phyloP scores from a whole-genome alignment of 805 yeast genomes.

The Wickerhamiella domercqiae region DNA sequence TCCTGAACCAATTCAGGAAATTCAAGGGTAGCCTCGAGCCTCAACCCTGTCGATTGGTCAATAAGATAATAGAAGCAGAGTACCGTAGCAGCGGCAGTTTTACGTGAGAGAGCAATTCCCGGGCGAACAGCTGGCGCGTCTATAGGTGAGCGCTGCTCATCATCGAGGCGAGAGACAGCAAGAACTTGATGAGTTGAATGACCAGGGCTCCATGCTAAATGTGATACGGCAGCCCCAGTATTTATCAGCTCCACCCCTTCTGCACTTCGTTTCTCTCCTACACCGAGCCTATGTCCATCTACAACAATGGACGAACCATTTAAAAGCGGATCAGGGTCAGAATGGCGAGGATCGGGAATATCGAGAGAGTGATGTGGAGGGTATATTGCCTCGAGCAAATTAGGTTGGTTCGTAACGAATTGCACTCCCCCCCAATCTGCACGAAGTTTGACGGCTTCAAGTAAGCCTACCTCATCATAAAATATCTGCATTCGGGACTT shows the following conservation, averaged over 20 bases:
- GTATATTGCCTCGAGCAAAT: neutral
- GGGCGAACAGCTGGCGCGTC: constrained; percentile 1
- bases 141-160: neutral
- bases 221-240: constrained; percentile 38
- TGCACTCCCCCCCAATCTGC: constrained; percentile 35
- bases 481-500: constrained; percentile 30
- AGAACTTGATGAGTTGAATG: constrained; percentile 27
- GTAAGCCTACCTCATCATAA: constrained; percentile 32
- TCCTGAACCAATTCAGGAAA: constrained; percentile 20
- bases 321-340: too few relatives aligned
- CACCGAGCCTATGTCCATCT: neutral
- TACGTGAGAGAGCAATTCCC: neutral
- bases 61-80: constrained; percentile 1
- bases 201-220: constrained; percentile 35
- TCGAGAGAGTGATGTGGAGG: neutral
- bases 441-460: constrained; percentile 31
- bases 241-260: constrained; percentile 31
- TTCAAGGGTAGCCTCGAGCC: constrained; percentile 14
- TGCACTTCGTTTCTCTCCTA: constrained; percentile 4
- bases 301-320: neutral
- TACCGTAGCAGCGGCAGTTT: neutral
- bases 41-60: neutral
- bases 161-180: constrained; percentile 36
- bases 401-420: constrained; percentile 20
- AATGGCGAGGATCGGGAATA: neutral